Conservation (phyloP, 176 grass and related monocot species). For the Eleusine coracana region DNA sequence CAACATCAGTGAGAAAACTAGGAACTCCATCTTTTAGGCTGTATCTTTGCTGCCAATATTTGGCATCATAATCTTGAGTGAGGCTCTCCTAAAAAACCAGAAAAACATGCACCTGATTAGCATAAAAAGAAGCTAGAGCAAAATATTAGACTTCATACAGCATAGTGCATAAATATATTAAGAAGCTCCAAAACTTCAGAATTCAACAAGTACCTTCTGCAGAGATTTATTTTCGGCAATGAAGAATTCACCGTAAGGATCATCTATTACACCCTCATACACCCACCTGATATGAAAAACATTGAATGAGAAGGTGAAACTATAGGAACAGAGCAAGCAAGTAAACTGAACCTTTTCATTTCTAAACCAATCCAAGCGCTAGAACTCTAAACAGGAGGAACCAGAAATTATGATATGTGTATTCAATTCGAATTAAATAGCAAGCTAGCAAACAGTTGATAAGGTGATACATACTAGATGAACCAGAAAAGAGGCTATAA, state of each 20-base stretch:
- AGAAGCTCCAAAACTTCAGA: background rate
- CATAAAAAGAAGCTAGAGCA: conserved; percentile 4
- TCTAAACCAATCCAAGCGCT: background rate
- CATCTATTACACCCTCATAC: conserved; percentile 97
- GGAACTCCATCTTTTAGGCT: conserved; percentile 93
- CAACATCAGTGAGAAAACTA: conserved; percentile 92
- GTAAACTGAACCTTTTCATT: conserved; percentile 9
- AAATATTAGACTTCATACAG: conserved; percentile 31
- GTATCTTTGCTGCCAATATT: conserved; percentile 97
- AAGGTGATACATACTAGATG: background rate
- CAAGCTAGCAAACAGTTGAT: conserved; percentile 9
- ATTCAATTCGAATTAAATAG: conserved; percentile 16
- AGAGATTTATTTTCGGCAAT: conserved; percentile 99
- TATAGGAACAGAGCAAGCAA: conserved; percentile 23
- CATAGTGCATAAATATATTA: conserved; percentile 32
- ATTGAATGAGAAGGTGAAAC: conserved; percentile 26
- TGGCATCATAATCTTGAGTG: conserved; percentile 87
- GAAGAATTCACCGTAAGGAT: conserved; percentile 99
- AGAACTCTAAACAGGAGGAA: conserved; percentile 15
- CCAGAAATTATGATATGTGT: background rate
- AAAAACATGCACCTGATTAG: conserved; percentile 35
- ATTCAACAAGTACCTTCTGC: conserved; percentile 66
- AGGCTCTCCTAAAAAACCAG: conserved; percentile 78
- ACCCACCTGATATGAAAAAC: conserved; percentile 74
- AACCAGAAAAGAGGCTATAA: conserved; percentile 18